Conservation (phyloP, 352 stramenopile species). For the Globisporangium camurandrum region DNA sequence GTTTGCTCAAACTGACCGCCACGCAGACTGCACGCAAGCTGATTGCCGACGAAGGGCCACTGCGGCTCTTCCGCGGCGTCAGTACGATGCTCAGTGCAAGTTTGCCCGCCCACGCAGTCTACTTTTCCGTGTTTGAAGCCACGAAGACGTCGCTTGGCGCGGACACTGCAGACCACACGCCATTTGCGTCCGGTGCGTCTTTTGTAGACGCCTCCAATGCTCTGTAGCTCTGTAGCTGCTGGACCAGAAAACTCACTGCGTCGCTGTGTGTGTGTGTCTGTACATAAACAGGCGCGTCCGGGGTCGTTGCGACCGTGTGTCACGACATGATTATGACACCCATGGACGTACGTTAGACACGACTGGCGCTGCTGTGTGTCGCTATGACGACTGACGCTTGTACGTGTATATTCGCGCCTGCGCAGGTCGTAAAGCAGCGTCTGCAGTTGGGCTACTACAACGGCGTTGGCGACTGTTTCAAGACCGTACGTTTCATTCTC, state of each 20-base stretch:
- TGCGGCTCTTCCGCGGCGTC: slow-evolving; percentile 93
- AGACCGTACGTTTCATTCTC: slow-evolving; percentile 33
- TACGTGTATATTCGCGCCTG: too few relatives aligned
- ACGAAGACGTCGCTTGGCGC: slow-evolving; percentile 80
- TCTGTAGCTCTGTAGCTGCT: too few relatives aligned
- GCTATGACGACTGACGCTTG: neutral
- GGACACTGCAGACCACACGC: slow-evolving; percentile 60
- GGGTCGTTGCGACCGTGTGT: slow-evolving; percentile 91
- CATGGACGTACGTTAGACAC: slow-evolving; percentile 82
- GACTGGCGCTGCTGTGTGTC: neutral
- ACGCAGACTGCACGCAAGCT: slow-evolving; percentile 56
- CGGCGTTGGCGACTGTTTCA: slow-evolving; percentile 87
- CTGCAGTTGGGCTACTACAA: slow-evolving; percentile 98
- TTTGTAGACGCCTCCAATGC: too few relatives aligned
- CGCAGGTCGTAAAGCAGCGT: slow-evolving; percentile 96
- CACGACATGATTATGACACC: slow-evolving; percentile 99
- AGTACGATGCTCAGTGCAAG: slow-evolving; percentile 97
- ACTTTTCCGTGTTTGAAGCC: slow-evolving; percentile 91
- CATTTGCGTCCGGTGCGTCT: slow-evolving; percentile 43
- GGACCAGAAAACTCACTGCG: neutral
- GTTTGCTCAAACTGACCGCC: slow-evolving; percentile 44
- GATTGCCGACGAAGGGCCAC: slow-evolving; percentile 53
- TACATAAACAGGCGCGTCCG: slow-evolving; percentile 64
- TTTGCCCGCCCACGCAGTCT: slow-evolving; percentile 93
- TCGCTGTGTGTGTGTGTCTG: slow-evolving; percentile 5